These are phyloP conservation scores for Exophiala phaeomuriformis DNA, from an alignment of 2,329 filamentous ascomycete species.

Conservation along the genomic window DNA sequence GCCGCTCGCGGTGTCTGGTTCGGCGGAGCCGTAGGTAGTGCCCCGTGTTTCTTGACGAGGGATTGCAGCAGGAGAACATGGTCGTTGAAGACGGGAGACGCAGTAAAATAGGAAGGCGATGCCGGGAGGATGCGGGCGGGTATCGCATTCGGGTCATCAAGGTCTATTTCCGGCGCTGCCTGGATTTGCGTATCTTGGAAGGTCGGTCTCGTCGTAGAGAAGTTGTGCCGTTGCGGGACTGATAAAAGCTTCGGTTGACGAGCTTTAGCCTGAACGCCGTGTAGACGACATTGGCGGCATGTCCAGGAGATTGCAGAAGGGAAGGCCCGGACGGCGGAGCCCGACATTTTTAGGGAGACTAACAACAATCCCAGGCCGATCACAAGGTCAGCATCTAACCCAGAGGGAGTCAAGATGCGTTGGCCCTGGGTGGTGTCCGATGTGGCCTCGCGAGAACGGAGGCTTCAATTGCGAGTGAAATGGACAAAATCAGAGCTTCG, in stretches of 20 bases:
- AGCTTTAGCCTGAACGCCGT: conserved; percentile 3
- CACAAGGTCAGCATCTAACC: not conserved
- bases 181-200: conserved; percentile 24
- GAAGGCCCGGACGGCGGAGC: conserved; percentile 8
- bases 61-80: conserved; percentile 65
- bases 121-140: conserved; percentile 70
- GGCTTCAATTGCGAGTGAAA: not conserved
- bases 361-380: not conserved
- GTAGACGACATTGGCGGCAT: conserved; percentile 17
- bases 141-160: conserved; percentile 28
- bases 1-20: conserved; percentile 64
- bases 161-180: conserved; percentile 41
- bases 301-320: conserved; percentile 14
- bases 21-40: conserved; percentile 61
- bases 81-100: conserved; percentile 78
- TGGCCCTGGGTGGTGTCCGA: not conserved
- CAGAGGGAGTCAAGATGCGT: not conserved
- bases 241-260: conserved; percentile 5
- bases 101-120: conserved; percentile 92
- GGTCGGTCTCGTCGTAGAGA: conserved; percentile 19
- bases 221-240: conserved; percentile 4
- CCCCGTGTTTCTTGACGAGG: conserved; percentile 63
- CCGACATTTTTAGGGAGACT: conserved; percentile 8
- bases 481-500: not conserved
- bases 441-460: not conserved